Evolutionary conservation across 352 stramenopile species (phyloP).

Genomic region (Pilasporangium apinafurcum): DNA sequence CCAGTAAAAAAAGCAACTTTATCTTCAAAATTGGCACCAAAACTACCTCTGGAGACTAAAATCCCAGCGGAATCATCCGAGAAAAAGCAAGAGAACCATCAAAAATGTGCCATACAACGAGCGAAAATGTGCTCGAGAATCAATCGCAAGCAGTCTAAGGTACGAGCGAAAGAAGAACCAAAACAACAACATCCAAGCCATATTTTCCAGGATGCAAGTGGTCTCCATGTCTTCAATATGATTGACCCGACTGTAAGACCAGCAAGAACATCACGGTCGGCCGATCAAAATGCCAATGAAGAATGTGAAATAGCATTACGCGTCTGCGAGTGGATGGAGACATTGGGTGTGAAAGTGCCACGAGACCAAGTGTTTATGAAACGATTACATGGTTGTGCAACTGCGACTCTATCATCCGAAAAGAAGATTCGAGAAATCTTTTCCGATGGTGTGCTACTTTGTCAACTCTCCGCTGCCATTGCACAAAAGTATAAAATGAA

Average conservation of each 20-base stretch:
- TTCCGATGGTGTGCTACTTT: conserved; percentile 25
- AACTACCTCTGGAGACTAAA: not conserved
- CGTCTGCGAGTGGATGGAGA: conserved; percentile 4
- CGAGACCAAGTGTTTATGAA: not conserved
- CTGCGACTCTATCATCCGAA: not conserved
- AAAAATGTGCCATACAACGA: too few relatives aligned
- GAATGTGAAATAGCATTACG: not conserved
- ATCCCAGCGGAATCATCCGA: too few relatives aligned
- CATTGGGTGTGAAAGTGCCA: conserved; percentile 7
- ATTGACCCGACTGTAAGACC: conserved; percentile 16
- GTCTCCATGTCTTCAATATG: conserved; percentile 31
- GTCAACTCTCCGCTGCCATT: conserved; percentile 19
- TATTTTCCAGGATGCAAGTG: conserved; percentile 10
- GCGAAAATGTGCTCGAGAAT: not conserved
- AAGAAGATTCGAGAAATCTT: conserved; percentile 12
- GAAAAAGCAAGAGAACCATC: too few relatives aligned
- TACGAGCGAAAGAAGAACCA: not conserved
- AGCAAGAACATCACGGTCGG: too few relatives aligned
- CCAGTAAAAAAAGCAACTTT: not conserved
- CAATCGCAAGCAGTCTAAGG: not conserved
- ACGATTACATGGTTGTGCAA: not conserved
- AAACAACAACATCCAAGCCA: conserved; percentile 1
- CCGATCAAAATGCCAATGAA: too few relatives aligned
- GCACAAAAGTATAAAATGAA: conserved; percentile 6
- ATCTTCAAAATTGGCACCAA: not conserved